Conservation (phyloP, 352 stramenopile genomes). For the Phytophthora hibernalis region DNA sequence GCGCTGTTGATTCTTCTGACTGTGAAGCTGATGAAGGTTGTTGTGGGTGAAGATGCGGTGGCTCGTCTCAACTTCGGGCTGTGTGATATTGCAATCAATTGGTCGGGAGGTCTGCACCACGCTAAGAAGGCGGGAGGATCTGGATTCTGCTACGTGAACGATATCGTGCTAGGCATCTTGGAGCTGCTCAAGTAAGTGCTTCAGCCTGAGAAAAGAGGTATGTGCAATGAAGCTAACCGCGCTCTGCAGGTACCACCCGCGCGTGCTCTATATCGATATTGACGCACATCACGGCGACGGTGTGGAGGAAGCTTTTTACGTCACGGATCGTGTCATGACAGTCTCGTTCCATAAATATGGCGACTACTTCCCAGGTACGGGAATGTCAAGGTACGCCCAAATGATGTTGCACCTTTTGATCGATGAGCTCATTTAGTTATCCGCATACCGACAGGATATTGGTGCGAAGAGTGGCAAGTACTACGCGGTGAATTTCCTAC, state of each 20-base stretch:
- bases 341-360: conserved; percentile 99
- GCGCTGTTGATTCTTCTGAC: background rate
- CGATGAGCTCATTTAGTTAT: background rate
- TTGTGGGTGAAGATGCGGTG: conserved; percentile 88
- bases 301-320: conserved; percentile 97
- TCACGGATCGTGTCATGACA: conserved; percentile 98
- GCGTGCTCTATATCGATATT: conserved; percentile 99
- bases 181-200: conserved; percentile 95
- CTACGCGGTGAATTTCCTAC: conserved; percentile 97
- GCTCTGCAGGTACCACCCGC: conserved; percentile 93
- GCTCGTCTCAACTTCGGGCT: conserved; percentile 96
- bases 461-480: conserved; percentile 93
- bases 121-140: conserved; percentile 96
- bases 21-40: background rate
- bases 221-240: conserved; percentile 82
- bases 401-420: background rate
- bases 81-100: conserved; percentile 98
- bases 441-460: conserved; percentile 67
- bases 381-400: conserved; percentile 67
- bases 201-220: conserved; percentile 84
- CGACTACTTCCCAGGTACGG: conserved; percentile 98
- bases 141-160: conserved; percentile 98
- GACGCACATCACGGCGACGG: conserved; percentile 99
- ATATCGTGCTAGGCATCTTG: conserved; percentile 98
- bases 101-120: conserved; percentile 97